Conservation (phyloP, 352 stramenopile genomes). For the Globisporangium nunn region DNA sequence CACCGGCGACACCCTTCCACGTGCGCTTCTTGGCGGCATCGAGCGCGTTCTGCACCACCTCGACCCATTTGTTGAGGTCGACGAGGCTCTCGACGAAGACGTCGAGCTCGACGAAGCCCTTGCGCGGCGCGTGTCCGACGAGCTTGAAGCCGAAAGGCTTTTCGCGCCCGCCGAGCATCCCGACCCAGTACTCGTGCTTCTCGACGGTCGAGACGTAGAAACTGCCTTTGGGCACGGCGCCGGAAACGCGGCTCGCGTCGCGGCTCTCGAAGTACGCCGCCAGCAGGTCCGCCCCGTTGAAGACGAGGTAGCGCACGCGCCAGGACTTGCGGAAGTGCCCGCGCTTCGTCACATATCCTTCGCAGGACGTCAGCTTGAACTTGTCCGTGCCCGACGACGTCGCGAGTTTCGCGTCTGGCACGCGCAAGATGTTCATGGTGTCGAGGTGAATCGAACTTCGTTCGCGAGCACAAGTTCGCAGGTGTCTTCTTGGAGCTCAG, state of each 20-base stretch:
- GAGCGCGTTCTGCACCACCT: slow-evolving; percentile 70
- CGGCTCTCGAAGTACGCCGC: slow-evolving; percentile 78
- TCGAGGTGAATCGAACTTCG: too few species aligned
- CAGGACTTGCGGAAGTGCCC: slow-evolving; percentile 82
- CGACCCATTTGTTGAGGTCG: slow-evolving; percentile 73
- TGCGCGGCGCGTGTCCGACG: slow-evolving; percentile 64
- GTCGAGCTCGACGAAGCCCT: slow-evolving; percentile 77
- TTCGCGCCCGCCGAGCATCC: slow-evolving; percentile 50
- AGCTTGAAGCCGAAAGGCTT: slow-evolving; percentile 85
- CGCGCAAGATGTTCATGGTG: slow-evolving; percentile 58
- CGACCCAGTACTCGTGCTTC: slow-evolving; percentile 73
- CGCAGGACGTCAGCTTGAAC: slow-evolving; percentile 62
- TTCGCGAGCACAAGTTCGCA: too few species aligned
- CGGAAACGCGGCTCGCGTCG: slow-evolving; percentile 28
- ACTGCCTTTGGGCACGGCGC: slow-evolving; percentile 37
- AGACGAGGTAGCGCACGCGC: slow-evolving; percentile 68
- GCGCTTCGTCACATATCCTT: slow-evolving; percentile 84
- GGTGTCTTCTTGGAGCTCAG: too few species aligned
- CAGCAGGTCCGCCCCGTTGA: slow-evolving; percentile 61
- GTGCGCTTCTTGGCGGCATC: slow-evolving; percentile 44
- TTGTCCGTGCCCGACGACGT: slow-evolving; percentile 18
- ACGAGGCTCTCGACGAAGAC: slow-evolving; percentile 61
- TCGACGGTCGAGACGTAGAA: slow-evolving; percentile 78
- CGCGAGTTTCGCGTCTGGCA: slow-evolving; percentile 20
- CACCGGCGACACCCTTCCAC: slow-evolving; percentile 10